A percentile compares a stretch with the other conserved stretches of the same genome.
These are phyloP conservation scores for Neurospora sp. DNA, from an alignment of 495 filamentous ascomycete genomes.

Conservation along the genomic window DNA sequence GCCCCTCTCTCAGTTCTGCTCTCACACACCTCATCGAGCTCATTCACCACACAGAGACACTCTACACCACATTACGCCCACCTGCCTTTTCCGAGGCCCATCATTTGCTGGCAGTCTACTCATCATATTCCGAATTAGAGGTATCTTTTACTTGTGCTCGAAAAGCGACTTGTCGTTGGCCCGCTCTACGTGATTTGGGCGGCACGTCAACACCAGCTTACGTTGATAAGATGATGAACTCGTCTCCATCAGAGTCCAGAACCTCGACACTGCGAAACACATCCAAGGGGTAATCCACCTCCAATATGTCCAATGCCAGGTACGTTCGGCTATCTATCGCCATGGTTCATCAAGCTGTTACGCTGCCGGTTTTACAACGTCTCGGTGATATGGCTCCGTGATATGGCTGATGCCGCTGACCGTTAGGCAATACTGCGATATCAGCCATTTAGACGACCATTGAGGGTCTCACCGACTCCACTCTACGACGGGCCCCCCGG, in stretches of 20 bases:
- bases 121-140: neutral
- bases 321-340: neutral
- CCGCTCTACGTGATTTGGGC: neutral
- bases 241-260: neutral
- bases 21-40: neutral
- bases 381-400: neutral
- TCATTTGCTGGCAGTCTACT: neutral
- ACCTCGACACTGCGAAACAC: neutral
- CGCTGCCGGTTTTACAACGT: neutral
- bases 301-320: neutral
- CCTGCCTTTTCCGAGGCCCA: neutral
- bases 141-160: neutral
- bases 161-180: neutral
- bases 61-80: neutral
- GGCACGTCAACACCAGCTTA: neutral
- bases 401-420: neutral
- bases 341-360: neutral
- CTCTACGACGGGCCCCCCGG: conserved; percentile 6
- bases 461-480: conserved; percentile 18
- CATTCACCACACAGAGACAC: neutral
- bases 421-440: neutral
- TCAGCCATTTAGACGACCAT: neutral
- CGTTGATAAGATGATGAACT: neutral
- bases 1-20: neutral
- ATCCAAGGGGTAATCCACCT: neutral